Percentiles rank a stretch among this genome's conserved stretches.
Conservation (phyloP, 2,329 filamentous ascomycete species). For the Acrocalymma vagum region DNA sequence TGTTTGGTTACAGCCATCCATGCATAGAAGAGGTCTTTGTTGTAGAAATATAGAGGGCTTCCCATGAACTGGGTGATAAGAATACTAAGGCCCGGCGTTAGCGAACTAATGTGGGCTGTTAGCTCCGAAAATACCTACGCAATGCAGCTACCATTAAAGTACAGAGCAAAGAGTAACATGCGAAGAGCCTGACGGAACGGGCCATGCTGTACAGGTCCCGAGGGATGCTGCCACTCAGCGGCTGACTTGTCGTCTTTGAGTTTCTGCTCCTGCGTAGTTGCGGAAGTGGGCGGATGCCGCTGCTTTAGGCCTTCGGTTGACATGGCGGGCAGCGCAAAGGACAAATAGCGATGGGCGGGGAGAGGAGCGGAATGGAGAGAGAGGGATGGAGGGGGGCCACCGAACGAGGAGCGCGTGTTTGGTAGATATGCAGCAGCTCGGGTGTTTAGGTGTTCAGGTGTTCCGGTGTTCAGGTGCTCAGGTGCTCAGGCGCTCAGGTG, state of each 20-base stretch:
- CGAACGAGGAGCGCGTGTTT: constrained; percentile 3
- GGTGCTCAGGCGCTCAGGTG: constrained; percentile 24
- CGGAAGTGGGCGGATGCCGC: constrained; percentile 39
- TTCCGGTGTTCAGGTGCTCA: no score
- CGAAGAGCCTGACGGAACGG: constrained; percentile 51
- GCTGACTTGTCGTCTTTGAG: constrained; percentile 19
- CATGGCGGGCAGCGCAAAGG: constrained; percentile 30
- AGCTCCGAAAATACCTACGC: constrained; percentile 40
- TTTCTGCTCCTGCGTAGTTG: constrained; percentile 22
- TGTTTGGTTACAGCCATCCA: constrained; percentile 90
- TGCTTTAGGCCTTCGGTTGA: constrained; percentile 38
- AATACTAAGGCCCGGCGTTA: constrained; percentile 48
- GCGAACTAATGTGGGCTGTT: constrained; percentile 21
- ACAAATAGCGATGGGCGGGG: no score
- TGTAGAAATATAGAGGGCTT: constrained; percentile 75
- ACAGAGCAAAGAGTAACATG: constrained; percentile 54
- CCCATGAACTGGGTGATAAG: constrained; percentile 76
- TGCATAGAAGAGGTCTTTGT: constrained; percentile 79
- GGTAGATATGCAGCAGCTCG: constrained; percentile 7
- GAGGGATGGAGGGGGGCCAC: constrained; percentile 7
- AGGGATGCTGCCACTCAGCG: constrained; percentile 37
- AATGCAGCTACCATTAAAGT: constrained; percentile 55
- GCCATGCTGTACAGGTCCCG: constrained; percentile 53
- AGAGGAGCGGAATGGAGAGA: constrained; percentile 8
- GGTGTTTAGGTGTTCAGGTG: constrained; percentile 1